Evolutionary conservation across 2,329 filamentous ascomycete species (phyloP).

Genomic region (Neonectria hederae): DNA sequence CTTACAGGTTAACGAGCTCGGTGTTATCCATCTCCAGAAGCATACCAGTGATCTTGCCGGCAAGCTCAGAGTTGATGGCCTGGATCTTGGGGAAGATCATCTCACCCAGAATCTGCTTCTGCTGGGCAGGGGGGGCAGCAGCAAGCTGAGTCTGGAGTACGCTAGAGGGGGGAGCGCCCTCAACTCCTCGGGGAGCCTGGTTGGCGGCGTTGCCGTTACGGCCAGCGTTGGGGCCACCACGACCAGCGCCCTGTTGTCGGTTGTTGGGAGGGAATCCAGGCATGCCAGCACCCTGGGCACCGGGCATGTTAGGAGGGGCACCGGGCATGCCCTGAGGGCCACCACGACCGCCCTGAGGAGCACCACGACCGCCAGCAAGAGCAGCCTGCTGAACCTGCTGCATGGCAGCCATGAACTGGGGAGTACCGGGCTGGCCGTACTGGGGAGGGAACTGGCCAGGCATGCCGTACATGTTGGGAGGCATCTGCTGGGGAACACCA

Average conservation of each 20-base stretch:
- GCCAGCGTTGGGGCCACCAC: constrained; percentile 53
- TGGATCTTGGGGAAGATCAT: constrained; percentile 99
- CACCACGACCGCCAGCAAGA: constrained; percentile 69
- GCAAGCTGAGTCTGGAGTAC: constrained; percentile 68
- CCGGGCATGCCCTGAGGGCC: constrained; percentile 68
- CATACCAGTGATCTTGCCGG: constrained; percentile 99
- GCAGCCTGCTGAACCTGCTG: constrained; percentile 76
- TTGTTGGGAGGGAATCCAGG: constrained; percentile 67
- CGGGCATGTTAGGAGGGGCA: constrained; percentile 73
- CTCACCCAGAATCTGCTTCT: constrained; percentile 99
- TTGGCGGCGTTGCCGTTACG: constrained; percentile 56
- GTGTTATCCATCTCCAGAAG: constrained; percentile 98
- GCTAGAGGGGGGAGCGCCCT: constrained; percentile 44
- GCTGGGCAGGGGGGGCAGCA: constrained; percentile 72
- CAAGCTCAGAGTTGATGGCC: constrained; percentile 91
- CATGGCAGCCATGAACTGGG: constrained; percentile 83
- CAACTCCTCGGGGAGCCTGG: constrained; percentile 59
- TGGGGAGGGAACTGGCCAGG: constrained; percentile 82
- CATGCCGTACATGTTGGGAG: constrained; percentile 85
- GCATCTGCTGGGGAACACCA: constrained; percentile 85
- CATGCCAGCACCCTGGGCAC: constrained; percentile 61
- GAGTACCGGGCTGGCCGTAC: constrained; percentile 82
- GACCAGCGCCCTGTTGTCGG: constrained; percentile 62
- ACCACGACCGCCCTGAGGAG: constrained; percentile 74
- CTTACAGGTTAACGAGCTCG: constrained; percentile 95